Evolutionary conservation across 2,329 filamentous ascomycete species (phyloP).

Genomic region (Mycogone perniciosa): DNA sequence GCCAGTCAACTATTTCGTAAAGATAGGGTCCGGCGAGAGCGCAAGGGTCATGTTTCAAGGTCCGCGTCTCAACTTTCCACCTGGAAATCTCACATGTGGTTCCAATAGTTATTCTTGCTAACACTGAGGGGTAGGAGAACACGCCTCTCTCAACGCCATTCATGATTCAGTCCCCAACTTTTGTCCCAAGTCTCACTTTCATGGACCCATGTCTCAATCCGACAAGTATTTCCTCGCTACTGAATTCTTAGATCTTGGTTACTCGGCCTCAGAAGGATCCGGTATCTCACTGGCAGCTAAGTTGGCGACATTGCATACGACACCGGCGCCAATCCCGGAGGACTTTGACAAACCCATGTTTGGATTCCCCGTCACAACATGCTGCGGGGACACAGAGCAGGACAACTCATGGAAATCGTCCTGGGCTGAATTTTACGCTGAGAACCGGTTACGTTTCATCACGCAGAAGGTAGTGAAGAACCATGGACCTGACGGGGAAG

Average conservation of each 20-base stretch:
- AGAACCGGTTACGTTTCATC: conserved; percentile 65
- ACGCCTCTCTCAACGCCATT: conserved; percentile 77
- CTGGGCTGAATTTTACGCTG: conserved; percentile 83
- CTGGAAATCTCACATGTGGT: neutral
- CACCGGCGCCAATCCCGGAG: conserved; percentile 59
- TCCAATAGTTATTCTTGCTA: neutral
- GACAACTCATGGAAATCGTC: conserved; percentile 65
- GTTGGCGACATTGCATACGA: conserved; percentile 71
- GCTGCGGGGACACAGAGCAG: conserved; percentile 79
- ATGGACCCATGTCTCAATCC: conserved; percentile 54
- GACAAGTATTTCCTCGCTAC: conserved; percentile 57
- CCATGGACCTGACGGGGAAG: conserved; percentile 58
- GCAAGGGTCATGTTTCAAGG: conserved; percentile 66
- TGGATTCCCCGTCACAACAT: conserved; percentile 79
- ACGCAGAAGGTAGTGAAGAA: conserved; percentile 48
- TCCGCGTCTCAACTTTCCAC: conserved; percentile 22
- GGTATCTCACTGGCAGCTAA: conserved; percentile 63
- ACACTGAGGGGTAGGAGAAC: conserved; percentile 54
- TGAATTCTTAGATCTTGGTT: conserved; percentile 67
- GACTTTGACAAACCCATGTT: conserved; percentile 59
- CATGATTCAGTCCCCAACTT: conserved; percentile 64
- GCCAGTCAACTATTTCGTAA: conserved; percentile 61
- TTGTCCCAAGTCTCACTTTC: conserved; percentile 68
- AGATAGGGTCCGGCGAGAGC: conserved; percentile 55
- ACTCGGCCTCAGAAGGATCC: conserved; percentile 36